These are phyloP conservation scores for Talaromyces wortmannii DNA, from an alignment of 495 filamentous ascomycete genomes.

Conservation along the genomic window DNA sequence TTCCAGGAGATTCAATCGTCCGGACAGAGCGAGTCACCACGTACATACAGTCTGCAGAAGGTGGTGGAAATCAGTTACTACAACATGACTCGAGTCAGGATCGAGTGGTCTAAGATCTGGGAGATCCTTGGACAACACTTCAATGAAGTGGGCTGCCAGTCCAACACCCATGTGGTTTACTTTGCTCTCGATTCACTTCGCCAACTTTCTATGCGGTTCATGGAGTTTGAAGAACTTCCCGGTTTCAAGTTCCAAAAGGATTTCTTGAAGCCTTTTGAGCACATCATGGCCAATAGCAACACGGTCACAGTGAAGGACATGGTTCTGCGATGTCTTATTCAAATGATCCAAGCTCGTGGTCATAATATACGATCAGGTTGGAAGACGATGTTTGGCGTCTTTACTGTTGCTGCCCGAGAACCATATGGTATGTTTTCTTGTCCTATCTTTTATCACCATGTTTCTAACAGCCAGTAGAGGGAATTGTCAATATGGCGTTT, in stretches of 20 bases:
- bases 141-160: constrained; percentile 93
- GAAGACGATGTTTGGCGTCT: constrained; percentile 99
- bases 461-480: constrained; percentile 49
- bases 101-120: constrained; percentile 98
- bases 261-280: constrained; percentile 95
- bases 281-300: constrained; percentile 88
- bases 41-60: constrained; percentile 96
- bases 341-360: constrained; percentile 96
- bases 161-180: constrained; percentile 91
- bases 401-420: constrained; percentile 90
- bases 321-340: constrained; percentile 92
- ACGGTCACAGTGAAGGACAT: constrained; percentile 94
- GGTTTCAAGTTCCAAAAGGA: constrained; percentile 99
- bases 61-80: constrained; percentile 98
- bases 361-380: constrained; percentile 96
- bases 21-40: constrained; percentile 86
- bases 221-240: constrained; percentile 95
- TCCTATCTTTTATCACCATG: neutral
- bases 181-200: constrained; percentile 92
- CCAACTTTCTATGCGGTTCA: constrained; percentile 95
- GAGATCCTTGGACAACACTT: constrained; percentile 93
- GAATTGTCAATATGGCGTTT: constrained; percentile 92
- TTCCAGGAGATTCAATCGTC: constrained; percentile 99
- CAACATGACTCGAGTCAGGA: constrained; percentile 97
- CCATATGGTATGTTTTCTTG: constrained; percentile 55